Percentiles rank a stretch among this genome's conserved stretches.
These are phyloP conservation scores for Mycosphaerella sp. DNA, from an alignment of 2,329 filamentous ascomycete genomes.

Conservation along the genomic window DNA sequence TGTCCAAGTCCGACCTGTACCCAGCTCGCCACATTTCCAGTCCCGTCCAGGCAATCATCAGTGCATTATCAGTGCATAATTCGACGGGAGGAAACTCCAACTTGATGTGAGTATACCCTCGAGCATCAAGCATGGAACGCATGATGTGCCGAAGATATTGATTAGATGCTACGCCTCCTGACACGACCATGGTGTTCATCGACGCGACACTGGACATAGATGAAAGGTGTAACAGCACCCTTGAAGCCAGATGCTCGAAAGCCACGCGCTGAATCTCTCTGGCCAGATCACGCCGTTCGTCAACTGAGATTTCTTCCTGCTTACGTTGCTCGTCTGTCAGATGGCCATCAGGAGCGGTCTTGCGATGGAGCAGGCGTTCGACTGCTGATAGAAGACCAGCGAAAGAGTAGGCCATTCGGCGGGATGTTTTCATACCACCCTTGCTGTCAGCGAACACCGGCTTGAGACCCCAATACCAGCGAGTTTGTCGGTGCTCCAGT, in stretches of 20 bases:
- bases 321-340: constrained; percentile 30
- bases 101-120: constrained; percentile 56
- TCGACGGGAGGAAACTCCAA: constrained; percentile 68
- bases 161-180: constrained; percentile 88
- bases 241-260: constrained; percentile 79
- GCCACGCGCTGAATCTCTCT: constrained; percentile 67
- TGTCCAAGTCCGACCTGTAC: constrained; percentile 56
- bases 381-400: constrained; percentile 62
- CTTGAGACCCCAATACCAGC: constrained; percentile 61
- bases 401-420: constrained; percentile 64
- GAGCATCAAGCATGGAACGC: constrained; percentile 52
- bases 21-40: constrained; percentile 86
- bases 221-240: constrained; percentile 53
- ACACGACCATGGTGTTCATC: constrained; percentile 65
- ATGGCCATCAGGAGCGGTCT: constrained; percentile 23
- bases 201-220: constrained; percentile 2
- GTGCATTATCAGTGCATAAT: constrained; percentile 90
- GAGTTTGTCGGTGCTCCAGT: constrained; percentile 40
- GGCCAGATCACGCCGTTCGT: constrained; percentile 64
- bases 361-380: constrained; percentile 47
- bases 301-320: constrained; percentile 41
- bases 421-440: constrained; percentile 31
- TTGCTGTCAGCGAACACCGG: constrained; percentile 59
- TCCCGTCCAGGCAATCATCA: constrained; percentile 94
- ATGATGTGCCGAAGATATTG: constrained; percentile 63